Evolutionary conservation across 345 rosid species (phyloP).

Genomic region (Adansonia digitata): DNA sequence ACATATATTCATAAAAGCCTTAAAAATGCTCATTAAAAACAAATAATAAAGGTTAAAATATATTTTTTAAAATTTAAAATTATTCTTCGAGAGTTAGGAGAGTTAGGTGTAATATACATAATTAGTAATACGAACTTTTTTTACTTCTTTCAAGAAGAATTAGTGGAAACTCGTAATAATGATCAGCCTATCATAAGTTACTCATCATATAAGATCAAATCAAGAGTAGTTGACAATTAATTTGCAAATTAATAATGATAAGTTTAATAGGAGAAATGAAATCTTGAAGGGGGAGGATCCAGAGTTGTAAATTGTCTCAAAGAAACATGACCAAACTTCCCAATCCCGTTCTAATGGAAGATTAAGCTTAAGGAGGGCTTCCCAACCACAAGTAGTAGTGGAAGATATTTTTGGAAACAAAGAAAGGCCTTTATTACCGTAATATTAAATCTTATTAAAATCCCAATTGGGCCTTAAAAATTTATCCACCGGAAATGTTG

Average conservation of each 20-base stretch:
- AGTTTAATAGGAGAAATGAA: background rate
- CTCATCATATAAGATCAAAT: background rate
- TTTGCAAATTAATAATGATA: background rate
- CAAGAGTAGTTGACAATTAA: background rate
- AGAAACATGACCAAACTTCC: background rate
- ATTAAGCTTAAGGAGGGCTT: too few species aligned
- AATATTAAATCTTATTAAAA: background rate
- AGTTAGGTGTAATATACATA: background rate
- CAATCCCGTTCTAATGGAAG: background rate
- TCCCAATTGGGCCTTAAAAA: background rate
- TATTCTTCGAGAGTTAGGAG: background rate
- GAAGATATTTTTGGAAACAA: constrained; percentile 11
- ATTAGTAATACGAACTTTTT: background rate
- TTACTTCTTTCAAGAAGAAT: background rate
- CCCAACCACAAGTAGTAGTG: constrained; percentile 25
- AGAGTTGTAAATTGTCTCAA: background rate
- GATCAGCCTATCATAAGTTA: background rate
- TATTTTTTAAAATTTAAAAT: background rate
- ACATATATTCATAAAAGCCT: too few species aligned
- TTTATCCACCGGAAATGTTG: too few species aligned
- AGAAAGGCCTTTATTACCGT: background rate
- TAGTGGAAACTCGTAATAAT: background rate
- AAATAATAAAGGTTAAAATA: too few species aligned
- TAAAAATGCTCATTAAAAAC: too few species aligned
- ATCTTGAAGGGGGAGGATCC: background rate